A percentile compares a stretch with the other conserved stretches of the same genome.
Evolutionary conservation across 345 rosid species (phyloP).

Genomic region (Turnera subulata): DNA sequence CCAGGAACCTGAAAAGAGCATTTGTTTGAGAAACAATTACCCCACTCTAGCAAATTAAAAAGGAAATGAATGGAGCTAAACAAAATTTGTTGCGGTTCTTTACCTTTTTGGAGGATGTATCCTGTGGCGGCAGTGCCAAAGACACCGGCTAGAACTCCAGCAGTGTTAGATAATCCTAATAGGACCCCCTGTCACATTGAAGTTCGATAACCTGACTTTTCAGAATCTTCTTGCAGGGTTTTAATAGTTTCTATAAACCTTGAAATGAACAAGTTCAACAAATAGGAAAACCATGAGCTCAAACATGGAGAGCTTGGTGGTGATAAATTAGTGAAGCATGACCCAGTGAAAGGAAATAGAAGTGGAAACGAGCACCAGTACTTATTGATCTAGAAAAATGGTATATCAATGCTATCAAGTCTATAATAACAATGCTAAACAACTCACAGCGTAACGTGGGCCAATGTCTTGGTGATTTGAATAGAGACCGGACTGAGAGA

Average conservation of each 20-base stretch:
- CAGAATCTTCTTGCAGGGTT: not conserved
- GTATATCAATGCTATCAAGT: not conserved
- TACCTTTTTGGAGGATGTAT: conserved; percentile 88
- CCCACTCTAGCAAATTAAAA: not conserved
- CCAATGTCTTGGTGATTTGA: conserved; percentile 99
- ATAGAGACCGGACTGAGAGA: conserved; percentile 95
- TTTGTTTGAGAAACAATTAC: conserved; percentile 3
- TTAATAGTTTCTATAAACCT: not conserved
- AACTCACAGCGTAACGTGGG: conserved; percentile 88
- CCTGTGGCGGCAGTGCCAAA: conserved; percentile 97
- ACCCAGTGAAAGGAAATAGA: not conserved
- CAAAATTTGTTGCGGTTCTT: not conserved
- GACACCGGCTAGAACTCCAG: conserved; percentile 95
- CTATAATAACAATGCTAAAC: not conserved
- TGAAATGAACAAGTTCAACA: not conserved
- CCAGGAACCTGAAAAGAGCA: conserved; percentile 73
- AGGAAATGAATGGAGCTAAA: not conserved
- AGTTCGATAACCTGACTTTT: conserved; percentile 3
- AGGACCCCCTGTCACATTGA: conserved; percentile 75
- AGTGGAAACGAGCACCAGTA: too few relatives aligned
- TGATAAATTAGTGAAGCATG: not conserved
- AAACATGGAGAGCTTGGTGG: too few relatives aligned
- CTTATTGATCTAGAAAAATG: not conserved
- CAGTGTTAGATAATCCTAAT: conserved; percentile 88
- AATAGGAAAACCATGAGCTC: not conserved